A percentile compares a stretch with the other conserved stretches of the same genome.
Evolutionary conservation across 2,329 filamentous ascomycete species (phyloP).

Genomic region (Colletotrichum paranaense): DNA sequence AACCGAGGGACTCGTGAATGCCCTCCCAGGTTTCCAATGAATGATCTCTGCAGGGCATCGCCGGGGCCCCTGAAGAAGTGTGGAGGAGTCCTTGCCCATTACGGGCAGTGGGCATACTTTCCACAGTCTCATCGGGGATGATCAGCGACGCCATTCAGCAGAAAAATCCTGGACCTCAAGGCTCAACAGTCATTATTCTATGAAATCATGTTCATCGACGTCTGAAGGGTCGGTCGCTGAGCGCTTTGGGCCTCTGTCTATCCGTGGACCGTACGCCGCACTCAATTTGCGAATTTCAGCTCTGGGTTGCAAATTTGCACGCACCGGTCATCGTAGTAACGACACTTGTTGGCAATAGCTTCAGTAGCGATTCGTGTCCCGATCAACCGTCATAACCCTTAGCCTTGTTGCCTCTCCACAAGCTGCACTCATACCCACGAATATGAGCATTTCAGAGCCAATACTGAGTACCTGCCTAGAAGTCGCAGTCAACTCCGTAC

Average conservation of each 20-base stretch:
- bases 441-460: background rate
- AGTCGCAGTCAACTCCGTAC: background rate
- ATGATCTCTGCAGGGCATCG: constrained; percentile 31
- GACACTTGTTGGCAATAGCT: constrained; percentile 23
- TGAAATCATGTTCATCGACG: background rate
- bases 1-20: constrained; percentile 20
- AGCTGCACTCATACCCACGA: too few species aligned
- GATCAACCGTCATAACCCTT: background rate
- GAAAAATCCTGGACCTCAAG: constrained; percentile 10
- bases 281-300: constrained; percentile 10
- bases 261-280: background rate
- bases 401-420: background rate
- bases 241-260: constrained; percentile 7
- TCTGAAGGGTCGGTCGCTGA: background rate
- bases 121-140: constrained; percentile 27
- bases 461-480: background rate
- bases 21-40: constrained; percentile 20
- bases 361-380: background rate
- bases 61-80: constrained; percentile 22
- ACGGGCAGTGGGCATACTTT: constrained; percentile 4
- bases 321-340: background rate
- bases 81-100: constrained; percentile 29
- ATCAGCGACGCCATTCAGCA: constrained; percentile 26
- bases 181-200: background rate
- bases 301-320: background rate